phyloP scores from a whole-genome alignment of 306 rosid genomes.

The Pachyrhizus erosus region DNA sequence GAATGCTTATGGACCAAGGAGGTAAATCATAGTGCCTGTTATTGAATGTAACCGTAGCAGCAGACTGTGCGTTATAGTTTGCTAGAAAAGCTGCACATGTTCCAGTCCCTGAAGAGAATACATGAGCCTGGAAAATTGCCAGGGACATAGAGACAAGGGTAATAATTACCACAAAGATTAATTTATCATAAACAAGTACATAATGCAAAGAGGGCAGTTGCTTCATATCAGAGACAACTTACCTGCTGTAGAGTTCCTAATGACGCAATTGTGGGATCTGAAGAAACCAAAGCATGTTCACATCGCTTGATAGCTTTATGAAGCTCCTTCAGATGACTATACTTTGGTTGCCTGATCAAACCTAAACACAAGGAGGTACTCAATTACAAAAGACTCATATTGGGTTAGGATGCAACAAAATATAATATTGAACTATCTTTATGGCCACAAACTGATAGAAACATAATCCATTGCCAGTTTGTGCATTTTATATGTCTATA shows the following conservation, averaged over 20 bases:
- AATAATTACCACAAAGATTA: not conserved
- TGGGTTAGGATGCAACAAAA: constrained; percentile 7
- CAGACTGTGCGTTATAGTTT: constrained; percentile 61
- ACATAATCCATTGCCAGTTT: constrained; percentile 2
- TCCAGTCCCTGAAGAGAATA: constrained; percentile 67
- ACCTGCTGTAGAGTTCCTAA: constrained; percentile 84
- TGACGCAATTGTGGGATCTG: constrained; percentile 74
- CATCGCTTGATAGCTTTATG: constrained; percentile 79
- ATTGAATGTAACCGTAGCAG: constrained; percentile 73
- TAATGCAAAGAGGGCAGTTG: constrained; percentile 13
- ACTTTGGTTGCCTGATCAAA: constrained; percentile 87
- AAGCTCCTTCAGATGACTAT: constrained; percentile 81
- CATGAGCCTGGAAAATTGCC: constrained; percentile 75
- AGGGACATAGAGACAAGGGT: constrained; percentile 18
- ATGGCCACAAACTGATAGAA: not conserved
- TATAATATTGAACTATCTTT: constrained; percentile 11
- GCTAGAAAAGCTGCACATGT: constrained; percentile 92
- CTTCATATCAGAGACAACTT: constrained; percentile 36
- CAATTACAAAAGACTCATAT: constrained; percentile 6
- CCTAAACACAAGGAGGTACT: constrained; percentile 54
- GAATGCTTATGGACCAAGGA: constrained; percentile 98
- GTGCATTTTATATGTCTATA: not conserved
- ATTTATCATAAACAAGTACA: not conserved
- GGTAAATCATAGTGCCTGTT: constrained; percentile 76
- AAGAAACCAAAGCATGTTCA: constrained; percentile 83